Base-by-base conservation (phyloP, 2,329 filamentous ascomycete genomes). In the Fusarium sp. region DNA sequence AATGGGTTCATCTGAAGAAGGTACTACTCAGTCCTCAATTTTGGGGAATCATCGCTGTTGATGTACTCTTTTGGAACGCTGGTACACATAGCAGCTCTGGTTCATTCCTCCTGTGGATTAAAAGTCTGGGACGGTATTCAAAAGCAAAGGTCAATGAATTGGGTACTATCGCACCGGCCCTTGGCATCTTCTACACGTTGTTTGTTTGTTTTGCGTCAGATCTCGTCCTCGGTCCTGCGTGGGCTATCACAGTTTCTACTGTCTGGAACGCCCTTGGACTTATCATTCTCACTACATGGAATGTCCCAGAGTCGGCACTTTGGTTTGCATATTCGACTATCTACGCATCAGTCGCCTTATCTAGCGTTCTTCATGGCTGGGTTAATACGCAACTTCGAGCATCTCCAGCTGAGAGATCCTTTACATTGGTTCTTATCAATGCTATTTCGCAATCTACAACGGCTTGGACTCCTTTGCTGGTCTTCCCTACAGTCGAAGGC, bases 51-150 rank as follows among this genome's bases (percentile, higher is more conserved):
- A 75, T 87, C 0, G 61, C 83, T 2, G 78, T 85, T 30, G 82
- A 86, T 46, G 78, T 86, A 7, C 78, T 88, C 23, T 88, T 88
- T 75, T 88, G 84, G 83, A 87, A 88, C 59, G 79, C 81, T 7
- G 75, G 81, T n/a, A 82, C 77, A 40, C 75, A 85, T 46, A 82
- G 80, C 2, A 79, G 74, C 8, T 77, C 81, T 1, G 86, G 84
- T 3, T 82, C 80, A 0, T 88, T 84, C 59, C 72, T 88, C 4
- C 78, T 89, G 0, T 89, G 86, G 86, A 76, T 89, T 46, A 88
- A 88, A 75, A 85, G 82, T 56, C 70, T 88, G 15, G 74, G 81
- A 2, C 78, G 83, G 3, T 88, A 81, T 70, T 78, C 80, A 0
- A 77, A 78, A 1, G 75, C 82, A 2, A 77, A 77, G 14, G 73